These are phyloP conservation scores for Ailanthus altissimus DNA, from an alignment of 345 rosid species.

Conservation along the genomic window DNA sequence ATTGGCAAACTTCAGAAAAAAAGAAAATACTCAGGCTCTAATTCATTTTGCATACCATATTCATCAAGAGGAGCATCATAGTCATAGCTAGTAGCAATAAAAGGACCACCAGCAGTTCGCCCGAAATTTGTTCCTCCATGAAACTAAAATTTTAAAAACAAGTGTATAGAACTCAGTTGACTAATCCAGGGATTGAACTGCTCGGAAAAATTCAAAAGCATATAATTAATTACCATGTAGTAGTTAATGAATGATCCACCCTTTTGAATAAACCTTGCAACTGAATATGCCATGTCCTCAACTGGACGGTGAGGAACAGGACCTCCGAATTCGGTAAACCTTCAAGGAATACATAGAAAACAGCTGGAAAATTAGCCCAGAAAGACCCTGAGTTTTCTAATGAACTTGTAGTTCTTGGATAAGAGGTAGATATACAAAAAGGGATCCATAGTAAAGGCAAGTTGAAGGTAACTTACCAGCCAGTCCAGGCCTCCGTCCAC, in stretches of 20 bases:
- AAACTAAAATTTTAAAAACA: slow-evolving; percentile 54
- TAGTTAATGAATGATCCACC: slow-evolving; percentile 96
- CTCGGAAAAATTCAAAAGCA: slow-evolving; percentile 12
- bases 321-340: slow-evolving; percentile 99
- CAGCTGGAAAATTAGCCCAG: slow-evolving; percentile 14
- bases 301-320: slow-evolving; percentile 89
- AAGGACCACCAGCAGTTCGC: slow-evolving; percentile 99
- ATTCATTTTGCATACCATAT: slow-evolving; percentile 62
- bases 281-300: slow-evolving; percentile 95
- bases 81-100: slow-evolving; percentile 96
- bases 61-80: slow-evolving; percentile 98
- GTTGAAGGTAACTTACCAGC: slow-evolving; percentile 61
- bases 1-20: background rate
- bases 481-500: slow-evolving; percentile 99
- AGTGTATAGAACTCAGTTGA: slow-evolving; percentile 21
- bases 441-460: background rate
- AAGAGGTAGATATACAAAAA: slow-evolving; percentile 9
- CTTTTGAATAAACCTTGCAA: slow-evolving; percentile 93
- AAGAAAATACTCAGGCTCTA: background rate
- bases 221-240: slow-evolving; percentile 67
- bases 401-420: slow-evolving; percentile 9
- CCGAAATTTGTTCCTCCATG: slow-evolving; percentile 99
- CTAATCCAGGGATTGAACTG: slow-evolving; percentile 18
- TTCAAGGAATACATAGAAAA: slow-evolving; percentile 26
- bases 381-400: background rate